Base-by-base conservation (phyloP, 1,284 basidiomycete species). In the Ustilago xerochloae region DNA sequence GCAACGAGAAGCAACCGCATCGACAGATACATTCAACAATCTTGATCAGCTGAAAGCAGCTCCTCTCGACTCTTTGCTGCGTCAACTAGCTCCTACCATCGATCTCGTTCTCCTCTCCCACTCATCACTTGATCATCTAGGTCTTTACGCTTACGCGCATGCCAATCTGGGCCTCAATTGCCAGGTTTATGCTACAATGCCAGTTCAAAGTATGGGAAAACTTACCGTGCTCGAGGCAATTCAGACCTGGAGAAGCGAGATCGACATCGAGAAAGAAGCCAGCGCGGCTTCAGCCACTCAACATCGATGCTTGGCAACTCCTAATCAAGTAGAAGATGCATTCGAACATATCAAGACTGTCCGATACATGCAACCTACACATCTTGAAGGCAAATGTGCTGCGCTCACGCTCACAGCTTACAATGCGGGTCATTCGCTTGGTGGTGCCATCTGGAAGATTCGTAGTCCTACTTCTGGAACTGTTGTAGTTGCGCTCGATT, bases 381-480 rank as follows among this genome's bases (percentile, higher is more conserved):
- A 97, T 86, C 88, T 99, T 26, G 92, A 93, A 87, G 96, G 96
- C 91, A 78, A 77, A 36, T 77, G 74, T 24, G 75, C 75, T 50
- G 56, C 72, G 53, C 87, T 98, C 72, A 96, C 96, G 0, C 91
- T 99, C 68, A 97, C 95, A 16, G 95, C 97, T 0, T 97, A 97
- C 87, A 92, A 93, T 73, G 93, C 94, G 12, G 97, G 97, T 0
- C 95, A 98, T 84, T 93, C 93, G 0, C 89, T 99, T 18, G 97
- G 97, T 75, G 97, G 96, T 50, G 94, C 95, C 2, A 92, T 99
- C 73, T 99, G 95, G 95, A 98, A 98, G 85, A 92, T 99, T 65
- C 91, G 97, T 36, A 97, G 94, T 1, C 95, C 97, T 2, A 94
- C 94, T 0, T 93, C 93, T 8, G 96, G 95, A 7, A 98, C 97